Percentiles rank a stretch among this genome's conserved stretches.
These are phyloP conservation scores for Solanum dulcamara DNA, from an alignment of 257 asterid species.

Conservation along the genomic window DNA sequence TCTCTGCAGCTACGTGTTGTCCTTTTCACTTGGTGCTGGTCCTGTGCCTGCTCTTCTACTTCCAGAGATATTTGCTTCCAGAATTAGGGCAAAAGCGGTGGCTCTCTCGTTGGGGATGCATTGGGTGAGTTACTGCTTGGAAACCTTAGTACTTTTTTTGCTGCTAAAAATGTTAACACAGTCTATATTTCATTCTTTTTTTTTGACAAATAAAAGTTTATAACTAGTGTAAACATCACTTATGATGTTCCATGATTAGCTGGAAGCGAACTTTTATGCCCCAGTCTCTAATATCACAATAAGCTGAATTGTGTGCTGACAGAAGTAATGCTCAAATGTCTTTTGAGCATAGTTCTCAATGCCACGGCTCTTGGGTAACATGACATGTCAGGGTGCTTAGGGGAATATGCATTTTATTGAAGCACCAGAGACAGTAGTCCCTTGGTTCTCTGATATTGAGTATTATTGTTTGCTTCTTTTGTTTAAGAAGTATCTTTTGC, in stretches of 20 bases:
- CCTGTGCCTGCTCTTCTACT: constrained; percentile 98
- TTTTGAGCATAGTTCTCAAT: not conserved
- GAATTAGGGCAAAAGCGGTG: constrained; percentile 94
- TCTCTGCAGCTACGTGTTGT: constrained; percentile 57
- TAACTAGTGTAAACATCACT: not conserved
- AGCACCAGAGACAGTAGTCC: not conserved
- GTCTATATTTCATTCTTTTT: not conserved
- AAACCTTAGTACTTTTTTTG: not conserved
- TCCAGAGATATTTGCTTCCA: constrained; percentile 76
- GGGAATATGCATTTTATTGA: not conserved
- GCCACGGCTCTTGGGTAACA: not conserved
- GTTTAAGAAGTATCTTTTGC: not conserved
- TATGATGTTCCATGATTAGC: not conserved
- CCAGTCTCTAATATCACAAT: not conserved
- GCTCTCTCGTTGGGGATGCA: constrained; percentile 86
- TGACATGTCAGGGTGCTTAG: not conserved
- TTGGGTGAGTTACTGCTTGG: constrained; percentile 54
- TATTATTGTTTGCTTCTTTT: not conserved
- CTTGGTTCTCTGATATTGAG: not conserved
- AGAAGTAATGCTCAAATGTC: not conserved
- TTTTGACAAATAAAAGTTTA: not conserved
- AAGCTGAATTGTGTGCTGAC: not conserved
- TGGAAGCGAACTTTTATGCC: not conserved
- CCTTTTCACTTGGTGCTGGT: constrained; percentile 98
- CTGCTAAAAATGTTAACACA: not conserved